phyloP scores from a whole-genome alignment of 495 filamentous ascomycete species.

The Pyronema domesticum region DNA sequence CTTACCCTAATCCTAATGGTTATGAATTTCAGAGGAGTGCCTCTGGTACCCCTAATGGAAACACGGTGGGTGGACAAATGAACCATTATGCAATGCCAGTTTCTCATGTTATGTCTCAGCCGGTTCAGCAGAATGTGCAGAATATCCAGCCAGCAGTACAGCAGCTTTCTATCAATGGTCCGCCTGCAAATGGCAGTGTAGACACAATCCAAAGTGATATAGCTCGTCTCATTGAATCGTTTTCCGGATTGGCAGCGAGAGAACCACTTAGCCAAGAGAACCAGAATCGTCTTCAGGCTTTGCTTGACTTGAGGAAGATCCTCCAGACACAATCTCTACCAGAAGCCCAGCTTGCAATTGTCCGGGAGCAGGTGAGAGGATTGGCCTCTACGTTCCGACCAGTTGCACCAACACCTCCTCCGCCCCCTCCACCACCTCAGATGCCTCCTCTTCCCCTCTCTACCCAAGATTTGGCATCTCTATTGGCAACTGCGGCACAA shows the following conservation, averaged over 20 bases:
- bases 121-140: slow-evolving; percentile 1
- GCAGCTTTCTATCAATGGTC: slow-evolving; percentile 15
- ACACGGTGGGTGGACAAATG: slow-evolving; percentile 22
- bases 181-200: slow-evolving; percentile 30
- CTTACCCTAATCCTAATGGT: slow-evolving; percentile 15
- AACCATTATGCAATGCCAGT: slow-evolving; percentile 8
- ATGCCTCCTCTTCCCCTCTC: slow-evolving; percentile 24
- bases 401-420: slow-evolving; percentile 28
- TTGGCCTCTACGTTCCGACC: slow-evolving; percentile 41
- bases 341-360: slow-evolving; percentile 58
- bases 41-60: slow-evolving; percentile 16
- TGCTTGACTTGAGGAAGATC: slow-evolving; percentile 69
- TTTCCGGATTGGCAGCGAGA: slow-evolving; percentile 51
- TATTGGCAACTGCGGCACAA: slow-evolving; percentile 20
- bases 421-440: slow-evolving; percentile 27
- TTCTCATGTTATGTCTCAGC: slow-evolving; percentile 16
- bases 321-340: slow-evolving; percentile 62
- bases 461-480: slow-evolving; percentile 24
- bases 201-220: slow-evolving; percentile 67
- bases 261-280: slow-evolving; percentile 54
- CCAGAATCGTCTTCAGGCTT: slow-evolving; percentile 62
- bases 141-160: not conserved
- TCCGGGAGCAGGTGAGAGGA: slow-evolving; percentile 61
- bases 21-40: slow-evolving; percentile 23
- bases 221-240: slow-evolving; percentile 49